Percentiles rank a stretch among this genome's conserved stretches.
These are phyloP conservation scores for Exophiala viscosa DNA, from an alignment of 2,329 filamentous ascomycete species.

Conservation along the genomic window DNA sequence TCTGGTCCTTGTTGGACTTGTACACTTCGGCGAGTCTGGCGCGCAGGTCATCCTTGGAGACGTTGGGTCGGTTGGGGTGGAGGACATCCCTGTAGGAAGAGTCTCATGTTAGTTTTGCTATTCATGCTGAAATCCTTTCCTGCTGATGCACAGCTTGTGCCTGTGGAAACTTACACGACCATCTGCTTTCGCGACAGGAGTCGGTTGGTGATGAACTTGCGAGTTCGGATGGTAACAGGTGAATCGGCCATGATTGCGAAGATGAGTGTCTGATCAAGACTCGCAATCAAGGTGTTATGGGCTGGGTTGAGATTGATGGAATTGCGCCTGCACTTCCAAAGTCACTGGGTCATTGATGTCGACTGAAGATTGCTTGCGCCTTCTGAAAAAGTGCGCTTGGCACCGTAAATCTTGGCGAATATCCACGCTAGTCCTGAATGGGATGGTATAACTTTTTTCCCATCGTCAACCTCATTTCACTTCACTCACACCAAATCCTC, in stretches of 20 bases:
- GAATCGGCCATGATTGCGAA: slow-evolving; percentile 76
- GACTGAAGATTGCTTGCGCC: slow-evolving; percentile 12
- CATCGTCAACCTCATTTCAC: background rate
- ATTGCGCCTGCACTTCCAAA: slow-evolving; percentile 10
- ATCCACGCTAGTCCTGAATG: slow-evolving; percentile 7
- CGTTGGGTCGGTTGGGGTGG: slow-evolving; percentile 96
- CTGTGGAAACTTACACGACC: slow-evolving; percentile 82
- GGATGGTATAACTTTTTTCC: background rate
- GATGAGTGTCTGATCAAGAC: slow-evolving; percentile 9
- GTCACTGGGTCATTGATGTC: slow-evolving; percentile 3
- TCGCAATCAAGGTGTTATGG: slow-evolving; percentile 15
- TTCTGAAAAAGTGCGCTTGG: slow-evolving; percentile 23
- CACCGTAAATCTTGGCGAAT: slow-evolving; percentile 21
- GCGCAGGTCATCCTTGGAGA: slow-evolving; percentile 98
- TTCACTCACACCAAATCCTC: background rate
- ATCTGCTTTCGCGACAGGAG: slow-evolving; percentile 99
- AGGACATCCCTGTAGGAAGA: slow-evolving; percentile 78
- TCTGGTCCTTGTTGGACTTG: slow-evolving; percentile 97
- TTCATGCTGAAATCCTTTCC: background rate
- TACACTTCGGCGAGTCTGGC: slow-evolving; percentile 91
- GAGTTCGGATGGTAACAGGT: slow-evolving; percentile 83
- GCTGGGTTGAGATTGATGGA: slow-evolving; percentile 3
- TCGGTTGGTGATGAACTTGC: slow-evolving; percentile 99
- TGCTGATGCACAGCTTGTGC: background rate
- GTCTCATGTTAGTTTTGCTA: background rate